Percentiles rank a stretch among this genome's conserved stretches.
Evolutionary conservation across 1,284 basidiomycete species (phyloP).

Genomic region (Taiwanofungus camphoratus): DNA sequence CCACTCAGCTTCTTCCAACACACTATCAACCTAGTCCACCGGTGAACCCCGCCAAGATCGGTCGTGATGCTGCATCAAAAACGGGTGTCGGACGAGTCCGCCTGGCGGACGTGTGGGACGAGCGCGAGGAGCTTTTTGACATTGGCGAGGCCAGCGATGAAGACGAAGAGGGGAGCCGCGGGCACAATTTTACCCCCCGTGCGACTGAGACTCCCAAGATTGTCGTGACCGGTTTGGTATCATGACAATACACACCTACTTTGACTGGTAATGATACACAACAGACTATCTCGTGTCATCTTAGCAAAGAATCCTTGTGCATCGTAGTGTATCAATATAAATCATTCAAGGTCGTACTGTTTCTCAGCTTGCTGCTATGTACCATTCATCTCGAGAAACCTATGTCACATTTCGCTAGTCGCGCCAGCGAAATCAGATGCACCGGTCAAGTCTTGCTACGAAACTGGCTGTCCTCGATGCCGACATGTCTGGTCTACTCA

Average conservation of each 20-base stretch:
- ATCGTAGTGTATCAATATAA: no score
- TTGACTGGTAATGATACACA: no score
- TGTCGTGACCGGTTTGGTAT: conserved; percentile 16
- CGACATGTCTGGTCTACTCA: conserved; percentile 26
- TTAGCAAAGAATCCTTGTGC: no score
- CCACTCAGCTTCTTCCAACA: conserved; percentile 55
- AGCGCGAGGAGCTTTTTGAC: conserved; percentile 70
- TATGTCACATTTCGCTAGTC: no score
- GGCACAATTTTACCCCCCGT: conserved; percentile 7
- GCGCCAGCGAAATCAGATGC: no score
- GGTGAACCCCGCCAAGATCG: conserved; percentile 15
- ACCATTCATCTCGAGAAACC: no score
- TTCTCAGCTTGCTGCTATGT: no score
- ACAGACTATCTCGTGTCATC: no score
- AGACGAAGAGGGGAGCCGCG: conserved; percentile 29
- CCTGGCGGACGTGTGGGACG: conserved; percentile 69
- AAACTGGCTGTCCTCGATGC: conserved; percentile 25
- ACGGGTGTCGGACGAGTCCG: conserved; percentile 24
- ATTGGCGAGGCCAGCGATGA: conserved; percentile 59
- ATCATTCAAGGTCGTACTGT: no score
- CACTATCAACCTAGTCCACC: conserved; percentile 27
- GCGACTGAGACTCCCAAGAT: conserved; percentile 20
- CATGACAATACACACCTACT: conserved; percentile 2
- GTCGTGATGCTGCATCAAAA: conserved; percentile 12
- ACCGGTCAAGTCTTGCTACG: conserved; percentile 8